phyloP scores from a whole-genome alignment of 768 basidiomycete genomes.

The Rhodotorula kratochvilovae region DNA sequence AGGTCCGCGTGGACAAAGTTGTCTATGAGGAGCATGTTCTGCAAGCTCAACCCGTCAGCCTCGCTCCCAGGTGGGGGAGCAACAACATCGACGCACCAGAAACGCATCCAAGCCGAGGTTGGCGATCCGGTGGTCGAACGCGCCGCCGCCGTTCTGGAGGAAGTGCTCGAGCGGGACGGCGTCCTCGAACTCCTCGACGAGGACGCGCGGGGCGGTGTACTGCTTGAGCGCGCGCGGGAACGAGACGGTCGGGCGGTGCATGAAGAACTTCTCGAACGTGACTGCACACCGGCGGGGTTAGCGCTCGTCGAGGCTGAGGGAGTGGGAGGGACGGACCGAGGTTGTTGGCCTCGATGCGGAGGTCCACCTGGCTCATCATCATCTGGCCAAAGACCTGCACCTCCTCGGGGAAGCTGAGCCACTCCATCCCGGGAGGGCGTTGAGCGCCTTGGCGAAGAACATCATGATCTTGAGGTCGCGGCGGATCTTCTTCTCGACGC shows the following conservation, averaged over 20 bases:
- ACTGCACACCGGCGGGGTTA: too few species aligned
- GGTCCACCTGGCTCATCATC: constrained; percentile 93
- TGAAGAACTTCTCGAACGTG: constrained; percentile 81
- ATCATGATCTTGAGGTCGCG: constrained; percentile 93
- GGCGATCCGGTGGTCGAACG: constrained; percentile 81
- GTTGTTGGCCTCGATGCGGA: constrained; percentile 85
- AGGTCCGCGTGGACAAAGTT: constrained; percentile 80
- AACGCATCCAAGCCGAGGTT: constrained; percentile 93
- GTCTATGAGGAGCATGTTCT: constrained; percentile 97
- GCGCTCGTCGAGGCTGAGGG: too few species aligned
- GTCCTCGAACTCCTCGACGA: constrained; percentile 90
- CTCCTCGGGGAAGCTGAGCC: constrained; percentile 93
- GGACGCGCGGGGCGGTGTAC: constrained; percentile 73
- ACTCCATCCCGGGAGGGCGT: constrained; percentile 82
- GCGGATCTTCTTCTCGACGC: constrained; percentile 70
- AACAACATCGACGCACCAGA: constrained; percentile 57
- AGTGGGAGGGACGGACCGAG: constrained; percentile 47
- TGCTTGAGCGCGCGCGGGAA: constrained; percentile 82
- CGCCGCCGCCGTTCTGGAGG: constrained; percentile 82
- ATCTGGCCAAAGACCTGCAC: constrained; percentile 88
- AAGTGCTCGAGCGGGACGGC: constrained; percentile 85
- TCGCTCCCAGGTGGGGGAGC: not conserved
- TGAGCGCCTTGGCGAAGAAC: constrained; percentile 75
- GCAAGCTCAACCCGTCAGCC: not conserved
- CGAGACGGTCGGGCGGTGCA: constrained; percentile 65